These are phyloP conservation scores for Bryopsis sp. DNA, from an alignment of 139 green algal species.

Conservation along the genomic window DNA sequence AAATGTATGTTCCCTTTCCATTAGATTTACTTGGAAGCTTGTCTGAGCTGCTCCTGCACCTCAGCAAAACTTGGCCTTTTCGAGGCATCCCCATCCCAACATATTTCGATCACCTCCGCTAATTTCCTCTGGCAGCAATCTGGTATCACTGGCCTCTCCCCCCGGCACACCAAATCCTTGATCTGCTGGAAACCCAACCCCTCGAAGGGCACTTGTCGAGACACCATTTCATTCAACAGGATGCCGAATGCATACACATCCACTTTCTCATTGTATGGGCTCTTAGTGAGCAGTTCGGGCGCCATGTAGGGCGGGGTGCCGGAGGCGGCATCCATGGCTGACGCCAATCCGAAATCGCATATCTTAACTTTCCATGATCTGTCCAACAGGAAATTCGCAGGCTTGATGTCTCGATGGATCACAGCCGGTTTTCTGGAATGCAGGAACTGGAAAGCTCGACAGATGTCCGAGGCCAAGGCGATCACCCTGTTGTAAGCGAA, in stretches of 20 bases:
- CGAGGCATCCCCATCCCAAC: constrained; percentile 27
- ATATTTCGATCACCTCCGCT: constrained; percentile 27
- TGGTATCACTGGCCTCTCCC: constrained; percentile 31
- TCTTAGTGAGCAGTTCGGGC: constrained; percentile 45
- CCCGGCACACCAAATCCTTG: constrained; percentile 20
- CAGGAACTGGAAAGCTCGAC: constrained; percentile 45
- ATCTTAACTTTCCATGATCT: constrained; percentile 48
- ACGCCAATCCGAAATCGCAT: constrained; percentile 50
- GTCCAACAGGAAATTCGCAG: constrained; percentile 72
- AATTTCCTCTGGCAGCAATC: constrained; percentile 31
- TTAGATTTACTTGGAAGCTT: no score
- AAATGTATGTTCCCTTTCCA: no score
- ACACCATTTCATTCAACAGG: constrained; percentile 58
- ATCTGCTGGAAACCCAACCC: constrained; percentile 12
- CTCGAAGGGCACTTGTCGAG: constrained; percentile 20
- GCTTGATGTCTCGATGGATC: constrained; percentile 75
- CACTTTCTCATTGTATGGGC: constrained; percentile 51
- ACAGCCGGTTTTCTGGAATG: constrained; percentile 41
- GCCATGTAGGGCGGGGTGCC: constrained; percentile 66
- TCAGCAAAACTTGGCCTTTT: constrained; percentile 30
- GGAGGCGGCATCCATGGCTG: constrained; percentile 32
- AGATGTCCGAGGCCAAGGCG: constrained; percentile 20
- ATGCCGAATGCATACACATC: constrained; percentile 75
- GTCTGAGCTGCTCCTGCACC: no score
- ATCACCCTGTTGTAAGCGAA: background rate